A percentile compares a stretch with the other conserved stretches of the same genome.
phyloP scores from a whole-genome alignment of 2,329 filamentous ascomycete species.

The Lasiodiplodia sp. region DNA sequence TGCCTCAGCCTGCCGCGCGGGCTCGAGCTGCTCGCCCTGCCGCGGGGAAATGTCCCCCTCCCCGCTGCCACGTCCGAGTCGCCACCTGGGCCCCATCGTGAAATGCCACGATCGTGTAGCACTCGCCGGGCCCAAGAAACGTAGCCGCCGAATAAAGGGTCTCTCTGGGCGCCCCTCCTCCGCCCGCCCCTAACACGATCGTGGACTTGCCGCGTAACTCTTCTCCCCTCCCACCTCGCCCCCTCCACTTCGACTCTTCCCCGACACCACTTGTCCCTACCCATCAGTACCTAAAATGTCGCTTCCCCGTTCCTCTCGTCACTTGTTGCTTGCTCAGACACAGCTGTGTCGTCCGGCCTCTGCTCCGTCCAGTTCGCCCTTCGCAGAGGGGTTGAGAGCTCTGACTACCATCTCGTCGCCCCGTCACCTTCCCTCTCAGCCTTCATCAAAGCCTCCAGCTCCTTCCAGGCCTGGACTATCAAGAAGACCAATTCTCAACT shows the following conservation, averaged over 20 bases:
- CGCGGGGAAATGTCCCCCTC: background rate
- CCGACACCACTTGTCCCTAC: background rate
- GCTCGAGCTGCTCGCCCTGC: background rate
- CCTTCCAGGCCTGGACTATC: background rate
- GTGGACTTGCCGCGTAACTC: background rate
- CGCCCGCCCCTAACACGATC: background rate
- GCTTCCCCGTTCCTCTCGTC: background rate
- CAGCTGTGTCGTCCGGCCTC: background rate
- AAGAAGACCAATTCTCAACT: background rate
- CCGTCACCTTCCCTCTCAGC: background rate
- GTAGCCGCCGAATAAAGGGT: slow-evolving; percentile 6
- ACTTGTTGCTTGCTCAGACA: background rate
- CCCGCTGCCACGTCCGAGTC: slow-evolving; percentile 9
- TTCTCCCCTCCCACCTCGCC: background rate
- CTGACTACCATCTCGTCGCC: background rate
- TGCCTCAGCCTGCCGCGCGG: slow-evolving; percentile 1
- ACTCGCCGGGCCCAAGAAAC: background rate
- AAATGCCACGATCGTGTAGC: slow-evolving; percentile 14
- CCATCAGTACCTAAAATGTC: background rate
- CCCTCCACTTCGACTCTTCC: background rate
- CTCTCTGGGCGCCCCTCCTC: background rate
- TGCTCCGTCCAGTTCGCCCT: background rate
- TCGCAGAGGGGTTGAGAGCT: background rate
- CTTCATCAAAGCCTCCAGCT: background rate
- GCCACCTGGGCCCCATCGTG: slow-evolving; percentile 18